Evolutionary conservation across 31 red algal genomes (phyloP), one percentile per base, ranked within the genome.

Genomic region (Pterothamnion heteromorphum): DNA sequence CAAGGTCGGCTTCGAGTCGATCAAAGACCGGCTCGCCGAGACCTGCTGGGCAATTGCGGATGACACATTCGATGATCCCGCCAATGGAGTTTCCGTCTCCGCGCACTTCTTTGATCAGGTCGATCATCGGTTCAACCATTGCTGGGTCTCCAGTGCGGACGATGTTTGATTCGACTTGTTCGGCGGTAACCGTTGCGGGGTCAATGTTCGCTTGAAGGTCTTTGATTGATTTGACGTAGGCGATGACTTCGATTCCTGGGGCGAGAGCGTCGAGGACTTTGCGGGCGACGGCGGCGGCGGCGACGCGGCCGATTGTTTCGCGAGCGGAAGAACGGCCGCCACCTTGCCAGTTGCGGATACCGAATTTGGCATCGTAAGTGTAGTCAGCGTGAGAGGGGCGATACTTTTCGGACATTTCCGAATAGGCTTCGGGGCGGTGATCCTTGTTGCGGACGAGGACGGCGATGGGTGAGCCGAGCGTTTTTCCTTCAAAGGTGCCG

Each of bases 281-380:
- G 58, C 92, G 91, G 0, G 98, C 98, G 44, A 99, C 86, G 34
- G 98, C 98, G 31, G 95, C 98, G 14, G 92, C 96, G 20, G 98
- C 98, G 30, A 99, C 98, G 27, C 98, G 92, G 33, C 98, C 98
- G 92, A 99, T 99, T 5, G 98, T 99, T 86, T 99, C 98, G 22
- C 98, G 78, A 0, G 98, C 98, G 2, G 95, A 96, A n/a, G 96
- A 96, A 0, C 98, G 91, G 83, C 98, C 98, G 0, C 98, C 98
- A 2, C 98, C 98, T 14, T 94, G 94, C 22, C 95, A 94, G 26
- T 95, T 93, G 71, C 98, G 94, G 31, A 97, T 97, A 27, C 98
- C 98, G 83, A 97, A 99, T 93, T 99, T 99, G 57, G 98, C 98
- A 87, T 99, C 96, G 80, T 99, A 99, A 0, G 98, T 94, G 22